phyloP scores from a whole-genome alignment of 2,329 filamentous ascomycete genomes.

The Drechslera avenae region DNA sequence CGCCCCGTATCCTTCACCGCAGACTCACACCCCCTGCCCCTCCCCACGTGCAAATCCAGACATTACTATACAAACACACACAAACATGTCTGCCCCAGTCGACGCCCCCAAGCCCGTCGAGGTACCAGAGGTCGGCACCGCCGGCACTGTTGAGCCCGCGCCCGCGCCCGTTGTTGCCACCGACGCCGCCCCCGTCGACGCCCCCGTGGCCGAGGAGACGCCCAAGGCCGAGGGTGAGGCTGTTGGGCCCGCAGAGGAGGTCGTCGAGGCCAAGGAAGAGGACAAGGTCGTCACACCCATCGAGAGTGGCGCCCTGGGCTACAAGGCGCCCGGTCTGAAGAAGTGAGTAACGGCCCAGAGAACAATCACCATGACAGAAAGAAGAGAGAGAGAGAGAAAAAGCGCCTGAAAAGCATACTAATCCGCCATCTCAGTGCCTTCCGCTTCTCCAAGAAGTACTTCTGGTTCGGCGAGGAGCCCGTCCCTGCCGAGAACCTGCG shows the following conservation, averaged over 20 bases:
- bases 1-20: conserved; percentile 23
- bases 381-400: no score
- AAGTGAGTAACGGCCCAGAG: conserved; percentile 72
- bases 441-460: conserved; percentile 89
- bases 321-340: conserved; percentile 87
- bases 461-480: conserved; percentile 67
- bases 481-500: conserved; percentile 76
- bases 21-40: conserved; percentile 15
- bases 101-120: conserved; percentile 74
- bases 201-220: conserved; percentile 50
- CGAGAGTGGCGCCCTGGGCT: conserved; percentile 82
- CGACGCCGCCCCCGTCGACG: conserved; percentile 51
- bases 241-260: conserved; percentile 42
- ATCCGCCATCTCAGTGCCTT: conserved; percentile 68
- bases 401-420: conserved; percentile 9
- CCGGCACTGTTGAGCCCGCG: conserved; percentile 41
- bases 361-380: background rate
- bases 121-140: conserved; percentile 42
- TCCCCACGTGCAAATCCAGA: conserved; percentile 12
- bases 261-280: conserved; percentile 47
- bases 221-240: conserved; percentile 43
- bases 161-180: conserved; percentile 45
- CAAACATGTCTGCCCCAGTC: conserved; percentile 66
- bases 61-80: conserved; percentile 27
- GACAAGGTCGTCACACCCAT: conserved; percentile 66